These are phyloP conservation scores for Zygosaccharomyces pseudorouxii DNA, from an alignment of 805 yeast genomes.

Conservation along the genomic window DNA sequence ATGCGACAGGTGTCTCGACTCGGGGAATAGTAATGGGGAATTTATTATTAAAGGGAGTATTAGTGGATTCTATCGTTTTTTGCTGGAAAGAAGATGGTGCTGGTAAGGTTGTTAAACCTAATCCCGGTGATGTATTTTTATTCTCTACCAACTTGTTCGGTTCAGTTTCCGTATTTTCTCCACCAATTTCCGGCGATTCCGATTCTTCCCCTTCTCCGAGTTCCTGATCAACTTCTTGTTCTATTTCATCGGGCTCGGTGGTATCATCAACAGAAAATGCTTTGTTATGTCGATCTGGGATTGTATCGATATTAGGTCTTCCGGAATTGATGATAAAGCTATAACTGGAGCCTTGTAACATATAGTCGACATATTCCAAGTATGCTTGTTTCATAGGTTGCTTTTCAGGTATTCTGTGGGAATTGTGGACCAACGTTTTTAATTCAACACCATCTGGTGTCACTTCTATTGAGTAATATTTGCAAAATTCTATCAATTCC, in stretches of 20 bases:
- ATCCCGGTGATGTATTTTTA: slow-evolving; percentile 6
- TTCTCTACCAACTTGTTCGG: slow-evolving; percentile 8
- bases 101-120: not conserved
- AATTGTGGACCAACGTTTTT: slow-evolving; percentile 38
- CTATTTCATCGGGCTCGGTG: slow-evolving; percentile 10
- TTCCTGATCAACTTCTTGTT: not conserved
- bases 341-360: slow-evolving; percentile 31
- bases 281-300: slow-evolving; percentile 2
- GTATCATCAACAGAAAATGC: not conserved
- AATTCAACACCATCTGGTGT: slow-evolving; percentile 43
- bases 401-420: slow-evolving; percentile 36
- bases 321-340: slow-evolving; percentile 42
- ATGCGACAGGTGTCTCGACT: not conserved
- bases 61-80: not conserved
- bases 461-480: slow-evolving; percentile 54
- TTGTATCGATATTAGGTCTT: slow-evolving; percentile 20
- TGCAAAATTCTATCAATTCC: slow-evolving; percentile 52
- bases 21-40: not conserved
- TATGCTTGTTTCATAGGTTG: slow-evolving; percentile 46
- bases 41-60: not conserved
- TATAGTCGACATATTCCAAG: slow-evolving; percentile 41
- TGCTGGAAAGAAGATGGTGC: not conserved
- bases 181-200: slow-evolving; percentile 9
- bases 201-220: not conserved
- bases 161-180: slow-evolving; percentile 6